Conservation (phyloP, 208 protist genomes). For the Borovskyia barvae region DNA sequence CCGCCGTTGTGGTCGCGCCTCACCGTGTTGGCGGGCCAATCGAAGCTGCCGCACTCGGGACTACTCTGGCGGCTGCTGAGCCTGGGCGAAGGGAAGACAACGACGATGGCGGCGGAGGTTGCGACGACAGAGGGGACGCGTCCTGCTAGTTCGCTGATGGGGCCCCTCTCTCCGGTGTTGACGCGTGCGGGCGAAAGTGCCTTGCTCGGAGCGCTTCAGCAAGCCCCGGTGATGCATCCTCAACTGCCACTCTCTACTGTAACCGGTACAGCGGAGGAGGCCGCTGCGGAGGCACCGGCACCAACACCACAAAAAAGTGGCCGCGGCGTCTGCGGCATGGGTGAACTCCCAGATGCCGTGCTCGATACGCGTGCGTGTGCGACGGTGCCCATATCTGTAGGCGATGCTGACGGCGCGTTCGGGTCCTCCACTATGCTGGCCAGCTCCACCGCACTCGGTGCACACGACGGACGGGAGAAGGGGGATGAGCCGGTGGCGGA, state of each 20-base stretch:
- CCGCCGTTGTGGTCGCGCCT: conserved; percentile 49
- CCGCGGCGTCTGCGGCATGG: too few relatives aligned
- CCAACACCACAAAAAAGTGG: too few relatives aligned
- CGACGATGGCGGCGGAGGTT: neutral
- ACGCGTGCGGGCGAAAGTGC: conserved; percentile 30
- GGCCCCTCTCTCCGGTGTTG: neutral
- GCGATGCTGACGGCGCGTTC: neutral
- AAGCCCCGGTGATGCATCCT: neutral
- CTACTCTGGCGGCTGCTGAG: conserved; percentile 58
- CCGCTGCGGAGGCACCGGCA: too few relatives aligned
- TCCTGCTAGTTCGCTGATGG: too few relatives aligned
- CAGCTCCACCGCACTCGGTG: too few relatives aligned
- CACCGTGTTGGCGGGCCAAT: conserved; percentile 47
- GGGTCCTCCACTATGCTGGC: too few relatives aligned
- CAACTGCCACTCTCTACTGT: too few relatives aligned
- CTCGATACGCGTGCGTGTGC: conserved; percentile 1
- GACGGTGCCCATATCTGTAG: neutral
- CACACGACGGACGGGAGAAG: neutral
- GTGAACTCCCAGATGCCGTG: neutral
- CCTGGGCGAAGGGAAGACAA: neutral
- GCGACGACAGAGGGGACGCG: neutral
- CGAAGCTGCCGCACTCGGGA: conserved; percentile 59
- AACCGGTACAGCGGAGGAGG: neutral
- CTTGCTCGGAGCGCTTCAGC: conserved; percentile 11
- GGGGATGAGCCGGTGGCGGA: neutral